Evolutionary conservation across 164 flowering plant species (phyloP), one percentile per base, ranked within the genome.

Genomic region (Houttuynia cordata): DNA sequence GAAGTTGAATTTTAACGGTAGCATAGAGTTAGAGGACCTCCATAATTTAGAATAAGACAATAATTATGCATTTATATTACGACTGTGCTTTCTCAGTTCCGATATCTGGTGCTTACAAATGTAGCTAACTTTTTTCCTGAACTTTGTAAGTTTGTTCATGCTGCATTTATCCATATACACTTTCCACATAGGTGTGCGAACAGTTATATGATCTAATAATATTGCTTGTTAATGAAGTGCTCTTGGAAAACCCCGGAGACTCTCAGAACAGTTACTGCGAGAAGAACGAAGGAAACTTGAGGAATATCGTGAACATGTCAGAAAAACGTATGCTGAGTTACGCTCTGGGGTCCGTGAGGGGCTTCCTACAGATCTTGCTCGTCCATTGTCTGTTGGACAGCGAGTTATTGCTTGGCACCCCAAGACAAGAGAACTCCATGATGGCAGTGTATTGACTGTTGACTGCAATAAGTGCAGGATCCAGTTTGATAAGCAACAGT

Each of bases 171-270:
- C 6, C 6, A 6, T 30, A 2, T 30, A 6, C 37, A 30, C 37
- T 30, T 30, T 6, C 4, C 37, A 30, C 37, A 30, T 30, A 30
- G 37, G 37, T 30, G 37, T 7, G 49, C 49, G 12, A 45, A 1
- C 13, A 45, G 13, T 45, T 45, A 45, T 45, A 7, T 45, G 12
- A 45, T 45, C 14, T 45, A 45, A 12, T 45, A 12, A 45, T 45
- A 7, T 53, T 23, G 10, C 56, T 24, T 54, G 57, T 54, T 54
- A 14, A 53, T 75, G 80, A 82, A 93, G 99, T 75, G 88, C 99
- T 50, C 91, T 93, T 63, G 99, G 99, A 40, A 90, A 83, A 72
- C 96, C 97, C 47, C 85, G 97, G 53, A 74, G 96, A 68, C 87
- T 93, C 68, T 90, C 97, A 55, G 75, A 81, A 54, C 86, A 79